Base-by-base conservation (phyloP, 2,329 filamentous ascomycete genomes). In the Aspergillus eucalypticola region DNA sequence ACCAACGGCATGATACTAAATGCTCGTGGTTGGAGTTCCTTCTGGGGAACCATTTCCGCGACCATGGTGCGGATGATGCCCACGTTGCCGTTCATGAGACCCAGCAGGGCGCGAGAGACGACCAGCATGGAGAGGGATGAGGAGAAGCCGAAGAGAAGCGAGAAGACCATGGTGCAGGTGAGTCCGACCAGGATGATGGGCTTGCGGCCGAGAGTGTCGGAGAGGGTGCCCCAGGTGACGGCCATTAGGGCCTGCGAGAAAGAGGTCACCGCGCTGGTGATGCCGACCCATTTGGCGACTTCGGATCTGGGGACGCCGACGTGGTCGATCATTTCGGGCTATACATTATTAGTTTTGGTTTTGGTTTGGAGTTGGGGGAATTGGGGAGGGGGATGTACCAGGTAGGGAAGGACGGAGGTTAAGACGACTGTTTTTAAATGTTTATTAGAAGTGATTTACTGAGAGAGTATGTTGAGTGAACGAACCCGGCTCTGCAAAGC, bases 1-100 rank as follows among this genome's bases (percentile, higher is more conserved):
- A 90, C 90, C 15, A 98, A 78, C 3, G 94, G 94, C 93, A 98
- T 97, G 49, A 98, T 82, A 64, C 89, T 92, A 75, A 98, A 98
- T 0, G 95, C 95, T 55, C 87, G 83, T 0, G 94, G 93, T 71
- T 97, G 94, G 6, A 96, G 81, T 71, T 92, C 90, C 73, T 85
- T 92, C 74, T 95, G 88, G 0, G 92, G 90, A 1, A 96, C 92
- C 83, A 97, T 88, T 75, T 97, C 94, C 0, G 94, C 94, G 2
- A 97, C 92, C 79, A 95, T 92, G 15, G 92, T 96, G 65, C 93
- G 82, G 64, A 97, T 89, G 63, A 97, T 97, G 1, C 95, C 90
- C n/a, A 94, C 89, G 71, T 97, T 98, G 56, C 94, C 95, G 71
- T 96, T 97, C 48, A 90, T 88, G 8, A 88, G 83, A 1, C 95